Evolutionary conservation across 495 filamentous ascomycete species (phyloP).

Genomic region (Pyrenula massariospora): DNA sequence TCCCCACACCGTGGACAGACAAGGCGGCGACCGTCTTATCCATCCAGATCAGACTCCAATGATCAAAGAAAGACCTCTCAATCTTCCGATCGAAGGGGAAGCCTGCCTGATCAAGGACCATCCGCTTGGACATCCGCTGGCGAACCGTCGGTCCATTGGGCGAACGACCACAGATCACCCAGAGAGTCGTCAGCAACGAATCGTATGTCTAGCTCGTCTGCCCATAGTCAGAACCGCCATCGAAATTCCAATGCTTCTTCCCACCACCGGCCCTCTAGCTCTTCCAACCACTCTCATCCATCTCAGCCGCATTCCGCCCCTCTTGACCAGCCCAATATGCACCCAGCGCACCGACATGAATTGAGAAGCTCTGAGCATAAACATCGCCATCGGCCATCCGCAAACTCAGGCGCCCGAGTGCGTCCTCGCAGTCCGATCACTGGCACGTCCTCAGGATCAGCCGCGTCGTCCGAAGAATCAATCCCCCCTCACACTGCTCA

Average conservation of each 20-base stretch:
- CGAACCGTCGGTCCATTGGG: neutral
- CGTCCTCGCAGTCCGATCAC: neutral
- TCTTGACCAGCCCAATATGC: neutral
- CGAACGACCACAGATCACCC: neutral
- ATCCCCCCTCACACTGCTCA: neutral
- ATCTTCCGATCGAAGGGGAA: neutral
- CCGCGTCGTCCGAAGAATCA: neutral
- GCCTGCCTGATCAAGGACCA: neutral
- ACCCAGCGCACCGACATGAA: neutral
- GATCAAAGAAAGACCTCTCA: neutral
- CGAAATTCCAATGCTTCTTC: neutral
- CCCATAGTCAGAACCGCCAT: neutral
- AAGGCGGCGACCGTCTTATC: neutral
- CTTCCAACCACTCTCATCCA: neutral
- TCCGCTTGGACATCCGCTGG: neutral
- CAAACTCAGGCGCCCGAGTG: neutral
- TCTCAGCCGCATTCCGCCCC: no score
- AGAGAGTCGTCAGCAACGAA: neutral
- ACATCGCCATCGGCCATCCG: neutral
- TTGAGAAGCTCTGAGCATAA: neutral
- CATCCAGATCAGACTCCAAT: neutral
- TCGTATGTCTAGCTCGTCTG: neutral
- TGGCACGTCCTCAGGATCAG: neutral
- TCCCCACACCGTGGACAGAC: neutral
- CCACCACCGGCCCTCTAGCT: neutral